Evolutionary conservation across 371 early-diverging fungal species (phyloP), one percentile per base, ranked within the genome.

Genomic region (Lichtheimia ornata): DNA sequence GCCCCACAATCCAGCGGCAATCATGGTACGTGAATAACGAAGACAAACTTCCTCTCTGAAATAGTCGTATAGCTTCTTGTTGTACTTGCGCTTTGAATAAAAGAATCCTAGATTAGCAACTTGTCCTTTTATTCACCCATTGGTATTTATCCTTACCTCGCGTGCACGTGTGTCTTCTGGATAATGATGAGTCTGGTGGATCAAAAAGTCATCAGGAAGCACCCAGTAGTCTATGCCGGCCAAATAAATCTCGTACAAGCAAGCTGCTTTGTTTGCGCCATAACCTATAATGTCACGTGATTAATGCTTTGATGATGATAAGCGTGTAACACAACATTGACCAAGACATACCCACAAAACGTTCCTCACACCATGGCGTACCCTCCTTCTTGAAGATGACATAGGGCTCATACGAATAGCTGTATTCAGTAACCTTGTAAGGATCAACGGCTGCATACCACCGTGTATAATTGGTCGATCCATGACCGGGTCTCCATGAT

Each of bases 11-110:
- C 73, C 74, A 35, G 72, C 69, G 24, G 82, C 74, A 53, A 83
- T 76, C 67, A 87, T 80, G 45, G 71, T 66, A 27, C 81, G 76
- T 6, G 84, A 74, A 60, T 88, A 88, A 25, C 88, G 80, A 59
- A 84, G 74, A 61, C 89, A 88, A 0, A 79, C 51, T 53, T 88
- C 89, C 62, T 88, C 89, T 62, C 89, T 67, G 73, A 85, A 88
- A 22, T 83, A 76, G 30, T 80, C 65, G 50, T 88, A 88, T 17
- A 88, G 52, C 57, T 83, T 80, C 22, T 79, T 79, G 56, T 88
- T 88, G 66, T 84, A 83, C 56, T 77, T 74, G 63, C 89, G 87
- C 86, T 59, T 24, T 28, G 64, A n/a, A 51, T 49, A n/a, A n/a
- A n/a, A n/a, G n/a, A n/a, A 50, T 43, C 43, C 5, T 18, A 51